Base-by-base conservation (phyloP, 1,139 yeast genomes). In the Yamadazyma membranifaciens region DNA sequence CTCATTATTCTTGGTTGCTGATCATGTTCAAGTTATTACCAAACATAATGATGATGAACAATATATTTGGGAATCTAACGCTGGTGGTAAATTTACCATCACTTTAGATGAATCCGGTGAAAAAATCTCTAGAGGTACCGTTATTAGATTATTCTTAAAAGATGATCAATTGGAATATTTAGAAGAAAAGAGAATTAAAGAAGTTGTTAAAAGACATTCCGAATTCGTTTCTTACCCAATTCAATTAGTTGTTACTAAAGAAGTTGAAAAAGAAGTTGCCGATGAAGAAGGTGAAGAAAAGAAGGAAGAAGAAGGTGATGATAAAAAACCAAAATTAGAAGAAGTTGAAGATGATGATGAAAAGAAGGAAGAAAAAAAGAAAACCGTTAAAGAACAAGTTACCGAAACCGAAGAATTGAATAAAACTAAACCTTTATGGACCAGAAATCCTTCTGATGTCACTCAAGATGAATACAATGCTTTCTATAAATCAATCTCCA, bases 211-310 rank as follows among this genome's bases (percentile, higher is more conserved):
- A 86, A 89, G 92, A 77, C 99, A 94, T 81, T 91, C 98, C 60
- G 98, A 94, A 77, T 94, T 94, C 73, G 98, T 94, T 59, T 82
- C 98, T 55, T 94, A 94, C 83, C 98, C 99, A 76, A 87, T 94
- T 64, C 97, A 94, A 80, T 83, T 94, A 65, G 87, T 92, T 62
- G 98, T 94, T 55, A 91, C 96, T 69, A 94, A 94, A 83, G 98
- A 94, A 73, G 95, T 94, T 61, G 98, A 91, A 77, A 87, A 86
- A 80, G 96, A 88, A 54, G 92, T 83, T 52, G 94, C 94, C 62
- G 83, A 67, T 52, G 86, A 81, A 47, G 87, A 78, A 51, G 79
- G 74, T 53, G 85, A 80, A 54, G 80, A 77, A 60, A 79, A 73
- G 49, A 81, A 73, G 45, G 81, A 73, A 44, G 64, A 65, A 45